These are phyloP conservation scores for Fremontodendron californicum DNA, from an alignment of 345 rosid genomes.

Conservation along the genomic window DNA sequence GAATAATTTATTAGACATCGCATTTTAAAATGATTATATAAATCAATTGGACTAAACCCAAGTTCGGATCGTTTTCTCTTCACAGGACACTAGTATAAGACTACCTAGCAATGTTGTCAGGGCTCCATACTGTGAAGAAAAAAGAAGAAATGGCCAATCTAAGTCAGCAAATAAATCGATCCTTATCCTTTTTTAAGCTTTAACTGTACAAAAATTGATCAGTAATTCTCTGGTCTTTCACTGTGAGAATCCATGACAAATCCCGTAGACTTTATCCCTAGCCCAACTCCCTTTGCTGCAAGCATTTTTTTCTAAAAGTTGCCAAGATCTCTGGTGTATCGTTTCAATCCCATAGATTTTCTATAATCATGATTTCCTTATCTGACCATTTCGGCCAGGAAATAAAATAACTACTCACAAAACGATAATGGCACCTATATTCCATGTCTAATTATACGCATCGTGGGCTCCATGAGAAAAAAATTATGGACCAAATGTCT, in stretches of 20 bases:
- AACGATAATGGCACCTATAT: no score
- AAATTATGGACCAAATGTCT: background rate
- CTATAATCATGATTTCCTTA: background rate
- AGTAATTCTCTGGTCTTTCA: background rate
- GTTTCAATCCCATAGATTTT: background rate
- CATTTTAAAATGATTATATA: no score
- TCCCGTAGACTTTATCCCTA: background rate
- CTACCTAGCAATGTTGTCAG: background rate
- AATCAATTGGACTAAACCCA: no score
- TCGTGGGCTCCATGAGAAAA: background rate
- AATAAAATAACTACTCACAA: background rate
- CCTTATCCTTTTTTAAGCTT: background rate
- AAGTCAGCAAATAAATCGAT: background rate
- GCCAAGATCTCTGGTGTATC: background rate
- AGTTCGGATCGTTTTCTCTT: background rate
- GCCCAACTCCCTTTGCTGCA: background rate
- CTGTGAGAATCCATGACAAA: slow-evolving; percentile 10
- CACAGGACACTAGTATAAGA: background rate
- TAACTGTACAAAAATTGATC: background rate
- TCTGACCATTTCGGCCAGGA: slow-evolving; percentile 6
- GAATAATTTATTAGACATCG: no score
- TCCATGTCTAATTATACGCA: no score
- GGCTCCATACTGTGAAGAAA: slow-evolving; percentile 4
- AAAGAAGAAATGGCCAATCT: background rate
- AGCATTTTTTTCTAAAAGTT: background rate